phyloP scores from a whole-genome alignment of 768 basidiomycete genomes.

The Tulasnella sp. region DNA sequence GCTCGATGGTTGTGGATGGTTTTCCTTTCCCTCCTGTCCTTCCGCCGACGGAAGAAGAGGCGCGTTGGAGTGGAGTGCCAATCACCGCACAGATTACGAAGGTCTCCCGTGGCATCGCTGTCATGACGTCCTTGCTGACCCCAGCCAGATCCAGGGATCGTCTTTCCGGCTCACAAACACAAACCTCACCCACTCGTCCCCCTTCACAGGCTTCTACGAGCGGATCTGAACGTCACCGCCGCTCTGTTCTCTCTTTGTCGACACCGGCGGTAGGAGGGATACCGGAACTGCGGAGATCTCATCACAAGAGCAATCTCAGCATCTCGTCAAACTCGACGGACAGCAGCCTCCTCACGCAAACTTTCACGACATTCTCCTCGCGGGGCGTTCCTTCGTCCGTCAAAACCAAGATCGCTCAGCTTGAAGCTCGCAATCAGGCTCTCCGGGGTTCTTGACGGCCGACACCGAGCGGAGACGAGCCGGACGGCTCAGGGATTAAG shows the following conservation, averaged over 20 bases:
- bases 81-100: not conserved
- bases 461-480: not conserved
- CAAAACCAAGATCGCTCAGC: constrained; percentile 10
- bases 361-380: not conserved
- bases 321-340: constrained; percentile 8
- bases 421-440: constrained; percentile 4
- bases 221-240: not conserved
- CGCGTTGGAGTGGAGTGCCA: not conserved
- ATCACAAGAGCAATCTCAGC: constrained; percentile 9
- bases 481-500: not conserved
- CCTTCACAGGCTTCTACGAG: not conserved
- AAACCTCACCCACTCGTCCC: not conserved
- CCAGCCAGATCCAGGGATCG: not conserved
- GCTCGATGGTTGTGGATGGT: not conserved
- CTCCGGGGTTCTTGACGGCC: not conserved
- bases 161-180: not conserved
- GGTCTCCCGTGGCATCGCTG: not conserved
- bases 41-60: not conserved
- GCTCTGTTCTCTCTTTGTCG: not conserved
- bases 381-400: constrained; percentile 1
- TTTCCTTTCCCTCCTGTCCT: not conserved
- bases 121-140: not conserved
- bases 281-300: not conserved
- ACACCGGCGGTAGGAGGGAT: not conserved
- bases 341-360: not conserved